Evolutionary conservation across 2,329 filamentous ascomycete genomes (phyloP).

Genomic region (Stachybotrys chartarum): DNA sequence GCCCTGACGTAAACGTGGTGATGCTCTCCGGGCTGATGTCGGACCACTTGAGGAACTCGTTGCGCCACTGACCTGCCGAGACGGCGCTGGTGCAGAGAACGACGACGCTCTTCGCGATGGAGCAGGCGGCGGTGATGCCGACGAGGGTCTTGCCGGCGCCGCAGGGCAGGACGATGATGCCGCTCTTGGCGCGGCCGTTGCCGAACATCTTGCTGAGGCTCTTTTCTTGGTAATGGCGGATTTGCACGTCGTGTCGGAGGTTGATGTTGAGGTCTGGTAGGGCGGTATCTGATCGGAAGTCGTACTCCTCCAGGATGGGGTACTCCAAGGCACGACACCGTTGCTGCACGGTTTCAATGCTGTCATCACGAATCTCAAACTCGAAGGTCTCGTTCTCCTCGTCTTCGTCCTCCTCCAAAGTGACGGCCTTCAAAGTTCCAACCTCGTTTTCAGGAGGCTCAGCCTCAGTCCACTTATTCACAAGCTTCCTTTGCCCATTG

Average conservation of each 20-base stretch:
- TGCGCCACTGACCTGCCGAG: slow-evolving; percentile 88
- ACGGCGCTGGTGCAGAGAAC: slow-evolving; percentile 90
- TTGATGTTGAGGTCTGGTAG: slow-evolving; percentile 86
- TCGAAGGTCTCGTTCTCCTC: slow-evolving; percentile 61
- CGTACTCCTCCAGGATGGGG: slow-evolving; percentile 85
- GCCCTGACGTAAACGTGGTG: slow-evolving; percentile 81
- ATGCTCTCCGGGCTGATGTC: slow-evolving; percentile 83
- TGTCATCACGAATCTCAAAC: slow-evolving; percentile 71
- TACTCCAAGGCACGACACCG: slow-evolving; percentile 73
- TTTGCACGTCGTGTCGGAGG: slow-evolving; percentile 71
- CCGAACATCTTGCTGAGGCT: slow-evolving; percentile 96
- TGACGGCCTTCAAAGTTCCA: not conserved
- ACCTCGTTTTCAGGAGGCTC: not conserved
- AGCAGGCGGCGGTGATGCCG: slow-evolving; percentile 88
- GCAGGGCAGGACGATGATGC: slow-evolving; percentile 89
- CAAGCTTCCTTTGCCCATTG: not conserved
- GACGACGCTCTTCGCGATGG: slow-evolving; percentile 86
- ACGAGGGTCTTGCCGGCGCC: slow-evolving; percentile 94
- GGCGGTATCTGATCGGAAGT: slow-evolving; percentile 76
- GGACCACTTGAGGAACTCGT: slow-evolving; percentile 93
- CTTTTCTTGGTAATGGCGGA: slow-evolving; percentile 88
- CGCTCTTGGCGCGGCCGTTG: slow-evolving; percentile 87
- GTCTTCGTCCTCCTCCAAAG: slow-evolving; percentile 53
- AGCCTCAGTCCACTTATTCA: not conserved
- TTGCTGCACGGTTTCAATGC: slow-evolving; percentile 74